Evolutionary conservation across 2,329 filamentous ascomycete genomes (phyloP), one percentile per base, ranked within the genome.

Genomic region (Tympanopsis confertula): DNA sequence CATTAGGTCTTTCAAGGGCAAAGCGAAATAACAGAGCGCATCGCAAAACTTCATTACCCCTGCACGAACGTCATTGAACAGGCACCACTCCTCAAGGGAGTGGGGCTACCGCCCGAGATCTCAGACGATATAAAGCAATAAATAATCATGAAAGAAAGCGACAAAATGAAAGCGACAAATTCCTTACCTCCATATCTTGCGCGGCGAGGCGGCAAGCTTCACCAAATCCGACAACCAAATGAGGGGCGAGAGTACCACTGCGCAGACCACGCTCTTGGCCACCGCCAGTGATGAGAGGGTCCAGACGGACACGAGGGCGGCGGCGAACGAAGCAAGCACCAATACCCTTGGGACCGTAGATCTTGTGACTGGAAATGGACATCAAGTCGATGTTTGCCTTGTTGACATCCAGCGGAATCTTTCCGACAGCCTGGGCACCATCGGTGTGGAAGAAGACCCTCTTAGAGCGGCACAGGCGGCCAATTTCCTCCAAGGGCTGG

Each of bases 401-500:
- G 60, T 96, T 95, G 53, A 98, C 91, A 51, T 95, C 87, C 35
- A 98, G 66, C 0, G 88, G 86, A 36, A 98, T 95, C 69, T 98
- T 98, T 54, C 91, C 91, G n/a, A 96, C 88, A 13, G 91, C 91
- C 65, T 98, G 91, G 1, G 91, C 91, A 37, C 73, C 91, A 58
- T 98, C 91, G 18, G 87, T 94, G 64, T 98, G 91, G 75, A 98
- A 98, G 63, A 95, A 98, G 33, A 95, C 70, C 68, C 95, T 95
- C 61, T 86, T 91, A 39, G 78, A 73, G 37, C 91, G 78, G 61
- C 91, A 98, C 13, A 98, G 68, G 61, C 82, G 83, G 52, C 91
- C 91, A 55, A 98, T 98, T 63, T 94, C 78, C 50, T 86, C 84
- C 41, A 98, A 64, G 1, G 91, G 91, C 61, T 98, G 91, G 41